These are phyloP conservation scores for Citrus reticulata DNA, from an alignment of 345 rosid species.

Conservation along the genomic window DNA sequence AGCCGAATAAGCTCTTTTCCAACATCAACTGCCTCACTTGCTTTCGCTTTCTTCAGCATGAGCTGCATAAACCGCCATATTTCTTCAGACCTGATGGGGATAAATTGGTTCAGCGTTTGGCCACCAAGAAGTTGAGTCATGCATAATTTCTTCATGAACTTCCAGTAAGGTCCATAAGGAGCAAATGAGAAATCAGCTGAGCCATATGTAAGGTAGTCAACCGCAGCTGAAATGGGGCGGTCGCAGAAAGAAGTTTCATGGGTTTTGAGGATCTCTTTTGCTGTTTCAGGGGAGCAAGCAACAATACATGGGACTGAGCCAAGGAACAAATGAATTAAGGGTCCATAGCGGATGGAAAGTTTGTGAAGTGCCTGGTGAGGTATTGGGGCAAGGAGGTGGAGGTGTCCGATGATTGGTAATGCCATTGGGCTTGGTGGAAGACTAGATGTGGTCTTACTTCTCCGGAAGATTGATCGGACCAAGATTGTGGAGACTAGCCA, in stretches of 20 bases:
- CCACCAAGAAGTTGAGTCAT: conserved; percentile 47
- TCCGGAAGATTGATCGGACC: conserved; percentile 25
- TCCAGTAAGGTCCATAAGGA: conserved; percentile 64
- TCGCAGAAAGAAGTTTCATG: conserved; percentile 43
- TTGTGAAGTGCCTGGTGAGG: conserved; percentile 65
- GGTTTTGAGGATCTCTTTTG: conserved; percentile 63
- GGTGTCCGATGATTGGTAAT: conserved; percentile 61
- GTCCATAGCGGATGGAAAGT: conserved; percentile 51
- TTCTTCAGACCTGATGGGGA: conserved; percentile 33
- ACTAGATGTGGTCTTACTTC: background rate
- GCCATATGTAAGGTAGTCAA: conserved; percentile 53
- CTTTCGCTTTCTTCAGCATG: conserved; percentile 28
- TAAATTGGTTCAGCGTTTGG: conserved; percentile 21
- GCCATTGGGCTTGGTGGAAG: conserved; percentile 54
- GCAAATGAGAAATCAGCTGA: conserved; percentile 50
- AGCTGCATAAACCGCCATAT: conserved; percentile 21
- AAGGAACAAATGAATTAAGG: conserved; percentile 50
- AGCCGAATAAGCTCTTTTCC: conserved; percentile 40
- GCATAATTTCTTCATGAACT: conserved; percentile 64
- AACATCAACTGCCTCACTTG: conserved; percentile 32
- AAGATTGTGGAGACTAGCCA: conserved; percentile 39
- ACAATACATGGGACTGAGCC: conserved; percentile 55
- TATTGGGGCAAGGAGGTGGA: conserved; percentile 51
- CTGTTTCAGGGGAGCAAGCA: conserved; percentile 57
- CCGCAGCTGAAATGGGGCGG: conserved; percentile 33